Percentiles rank a stretch among this genome's conserved stretches.
These are phyloP conservation scores for Arxiozyma slooffiae DNA, from an alignment of 1,139 yeast genomes.

Conservation along the genomic window DNA sequence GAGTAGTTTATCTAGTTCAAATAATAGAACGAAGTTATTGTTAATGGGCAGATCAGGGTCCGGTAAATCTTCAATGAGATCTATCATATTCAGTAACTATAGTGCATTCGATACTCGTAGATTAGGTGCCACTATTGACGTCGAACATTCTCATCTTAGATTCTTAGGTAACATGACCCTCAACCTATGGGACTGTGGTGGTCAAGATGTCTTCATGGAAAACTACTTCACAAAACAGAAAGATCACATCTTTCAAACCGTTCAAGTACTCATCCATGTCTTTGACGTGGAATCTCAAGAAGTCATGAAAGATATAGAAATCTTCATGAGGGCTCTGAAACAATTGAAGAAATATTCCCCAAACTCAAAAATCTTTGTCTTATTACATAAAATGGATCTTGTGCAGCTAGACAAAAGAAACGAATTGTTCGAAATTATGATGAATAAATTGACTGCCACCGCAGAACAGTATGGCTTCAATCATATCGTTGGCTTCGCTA, in stretches of 20 bases:
- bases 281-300: slow-evolving; percentile 92
- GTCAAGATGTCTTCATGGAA: slow-evolving; percentile 94
- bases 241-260: slow-evolving; percentile 90
- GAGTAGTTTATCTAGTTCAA: slow-evolving; percentile 9
- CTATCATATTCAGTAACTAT: slow-evolving; percentile 88
- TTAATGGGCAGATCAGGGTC: slow-evolving; percentile 87
- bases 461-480: slow-evolving; percentile 68
- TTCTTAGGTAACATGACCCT: slow-evolving; percentile 92
- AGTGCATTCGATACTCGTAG: slow-evolving; percentile 94
- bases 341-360: slow-evolving; percentile 82
- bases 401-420: slow-evolving; percentile 82
- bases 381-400: slow-evolving; percentile 92
- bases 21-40: slow-evolving; percentile 29
- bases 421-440: slow-evolving; percentile 73
- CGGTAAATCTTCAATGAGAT: slow-evolving; percentile 95
- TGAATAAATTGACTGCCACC: slow-evolving; percentile 68
- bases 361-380: slow-evolving; percentile 80
- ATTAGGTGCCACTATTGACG: slow-evolving; percentile 94
- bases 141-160: slow-evolving; percentile 88
- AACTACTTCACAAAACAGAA: slow-evolving; percentile 80
- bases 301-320: slow-evolving; percentile 86
- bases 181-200: slow-evolving; percentile 97
- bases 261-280: slow-evolving; percentile 92
- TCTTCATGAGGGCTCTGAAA: slow-evolving; percentile 73
- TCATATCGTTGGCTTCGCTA: slow-evolving; percentile 77